Evolutionary conservation across 2,329 filamentous ascomycete species (phyloP), one percentile per base, ranked within the genome.

Genomic region (Venturia effusa): DNA sequence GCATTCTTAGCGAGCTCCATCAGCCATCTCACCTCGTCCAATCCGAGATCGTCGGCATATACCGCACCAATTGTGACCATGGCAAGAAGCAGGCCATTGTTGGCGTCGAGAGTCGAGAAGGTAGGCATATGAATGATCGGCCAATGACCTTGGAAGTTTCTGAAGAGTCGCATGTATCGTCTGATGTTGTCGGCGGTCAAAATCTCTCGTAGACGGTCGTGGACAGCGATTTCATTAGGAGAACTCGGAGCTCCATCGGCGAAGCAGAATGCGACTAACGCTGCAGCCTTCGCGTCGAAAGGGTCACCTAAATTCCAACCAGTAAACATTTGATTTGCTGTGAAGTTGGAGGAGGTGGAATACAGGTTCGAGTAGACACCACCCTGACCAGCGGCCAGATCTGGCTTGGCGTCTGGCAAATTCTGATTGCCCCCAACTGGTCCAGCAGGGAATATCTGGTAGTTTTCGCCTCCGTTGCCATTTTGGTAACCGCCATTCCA

Each of bases 51-150:
- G 63, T 88, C 81, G 61, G 88, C 89, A 74, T 91, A 92, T 64
- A 89, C 88, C 48, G 88, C 88, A 43, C 88, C 88, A 69, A 89
- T 80, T 71, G 86, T 89, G 70, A 88, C 85, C 79, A 92, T 88
- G 66, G 82, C 81, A 66, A 88, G 80, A 61, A 89, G 77, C 66
- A 91, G 79, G 67, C 86, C 85, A 66, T 86, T 84, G 71, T 87
- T 85, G 59, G 85, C 83, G 66, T 86, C 81, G 66, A 82, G 78
- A 62, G 88, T 82, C 70, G 85, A 82, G 74, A 91, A 89, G 10
- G 87, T 88, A 41, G 87, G 83, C 72, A 88, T 81, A 71, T 92
- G 88, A 62, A 91, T 80, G 68, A 89, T 81, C 24, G 88, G 85
- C 77, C 89, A 89, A 73, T 92, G 88, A 66, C 84, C 81, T 72